Base-by-base conservation (phyloP, 2,329 filamentous ascomycete genomes). In the Ophiostoma ulmi region DNA sequence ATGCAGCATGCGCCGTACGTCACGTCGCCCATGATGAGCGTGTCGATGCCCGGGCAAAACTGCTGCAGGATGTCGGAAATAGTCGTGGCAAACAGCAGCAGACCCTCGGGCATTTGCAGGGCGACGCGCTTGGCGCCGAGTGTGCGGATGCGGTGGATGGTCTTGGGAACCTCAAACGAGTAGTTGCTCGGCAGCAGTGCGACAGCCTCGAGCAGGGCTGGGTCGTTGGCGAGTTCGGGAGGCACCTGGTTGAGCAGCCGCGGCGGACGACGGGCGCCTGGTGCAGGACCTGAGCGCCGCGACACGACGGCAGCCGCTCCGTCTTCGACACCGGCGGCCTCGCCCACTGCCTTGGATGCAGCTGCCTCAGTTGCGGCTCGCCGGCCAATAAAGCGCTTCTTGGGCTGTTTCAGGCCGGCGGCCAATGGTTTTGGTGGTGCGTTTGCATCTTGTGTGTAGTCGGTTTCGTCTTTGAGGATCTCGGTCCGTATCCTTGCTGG, bases 1-100 rank as follows among this genome's bases (percentile, higher is more conserved):
- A 99, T 97, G 78, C 95, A 99, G 83, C 95, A 99, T 31, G 95
- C 95, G 73, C 95, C 95, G 79, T 99, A 99, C 0, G 95, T 99
- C 63, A 99, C 95, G 78, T 99, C 95, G 73, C 95, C 95, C 95
- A 99, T 99, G 79, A 99, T 99, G 70, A 98, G 84, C 1, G 94
- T 98, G 78, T 96, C 92, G 58, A 91, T 90, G 1, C 91, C 93
- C 0, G 93, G 91, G 77, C 95, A 99, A 82, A 99, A 99, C 78
- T 94, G 91, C 0, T 91, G 92, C 67, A 99, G 84, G 76, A 99
- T 98, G 78, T 99, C 95, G 3, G 95, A 97, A 75, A 99, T 94
- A 48, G 95, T 99, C 36, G 95, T 98, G 31, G 95, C 95, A 78
- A 99, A 99, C 71, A 99, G 84, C 38, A 99, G 87, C 1, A 99